These are phyloP conservation scores for Boletus insuetus DNA, from an alignment of 768 basidiomycete genomes.

Conservation along the genomic window DNA sequence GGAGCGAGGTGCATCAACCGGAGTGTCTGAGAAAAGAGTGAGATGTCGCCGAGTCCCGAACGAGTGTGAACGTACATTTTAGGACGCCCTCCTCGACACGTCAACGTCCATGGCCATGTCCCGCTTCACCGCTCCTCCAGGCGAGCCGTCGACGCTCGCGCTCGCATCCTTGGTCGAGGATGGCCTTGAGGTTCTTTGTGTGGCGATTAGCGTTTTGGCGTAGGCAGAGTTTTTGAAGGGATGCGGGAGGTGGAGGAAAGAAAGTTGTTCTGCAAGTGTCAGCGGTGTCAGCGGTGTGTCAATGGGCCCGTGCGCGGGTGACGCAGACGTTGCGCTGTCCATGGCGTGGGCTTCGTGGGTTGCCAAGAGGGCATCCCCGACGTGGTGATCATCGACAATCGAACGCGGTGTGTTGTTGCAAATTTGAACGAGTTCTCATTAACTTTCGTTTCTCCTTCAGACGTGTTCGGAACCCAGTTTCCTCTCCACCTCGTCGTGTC, in stretches of 20 bases:
- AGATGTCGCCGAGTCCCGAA: too few species aligned
- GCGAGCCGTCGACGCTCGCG: constrained; percentile 65
- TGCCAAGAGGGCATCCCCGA: too few species aligned
- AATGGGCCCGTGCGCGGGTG: too few species aligned
- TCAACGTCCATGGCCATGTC: constrained; percentile 48
- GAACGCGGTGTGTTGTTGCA: too few species aligned
- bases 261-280: too few species aligned
- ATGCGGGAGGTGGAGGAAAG: constrained; percentile 55
- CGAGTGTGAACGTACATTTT: constrained; percentile 68
- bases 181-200: constrained; percentile 76
- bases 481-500: background rate
- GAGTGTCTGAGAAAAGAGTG: too few species aligned
- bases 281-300: too few species aligned
- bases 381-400: too few species aligned
- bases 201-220: constrained; percentile 69
- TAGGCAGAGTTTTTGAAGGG: too few species aligned
- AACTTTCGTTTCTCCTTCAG: background rate
- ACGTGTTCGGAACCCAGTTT: background rate
- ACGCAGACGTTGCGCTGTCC: too few species aligned
- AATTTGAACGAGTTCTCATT: background rate
- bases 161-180: constrained; percentile 75
- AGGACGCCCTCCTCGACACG: constrained; percentile 50
- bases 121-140: constrained; percentile 41
- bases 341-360: too few species aligned
- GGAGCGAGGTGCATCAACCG: too few species aligned